These are phyloP conservation scores for Fusarium annulatum DNA, from an alignment of 2,329 filamentous ascomycete species.

Conservation along the genomic window DNA sequence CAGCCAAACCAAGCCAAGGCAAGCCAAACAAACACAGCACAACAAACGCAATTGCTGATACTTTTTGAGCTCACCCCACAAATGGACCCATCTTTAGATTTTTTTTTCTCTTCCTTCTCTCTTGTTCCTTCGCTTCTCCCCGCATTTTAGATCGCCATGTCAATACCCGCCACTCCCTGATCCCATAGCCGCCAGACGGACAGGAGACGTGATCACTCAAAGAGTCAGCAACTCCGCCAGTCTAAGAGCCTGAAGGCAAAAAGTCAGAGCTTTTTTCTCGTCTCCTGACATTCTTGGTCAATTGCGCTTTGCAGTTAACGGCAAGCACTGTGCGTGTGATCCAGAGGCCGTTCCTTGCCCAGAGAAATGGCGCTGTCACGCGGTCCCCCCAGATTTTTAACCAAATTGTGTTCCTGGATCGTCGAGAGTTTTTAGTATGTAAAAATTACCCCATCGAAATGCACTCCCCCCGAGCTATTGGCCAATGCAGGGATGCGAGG, in stretches of 20 bases:
- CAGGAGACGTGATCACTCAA: not conserved
- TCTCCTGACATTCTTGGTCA: constrained; percentile 13
- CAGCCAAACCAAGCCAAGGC: not conserved
- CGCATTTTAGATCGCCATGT: constrained; percentile 35
- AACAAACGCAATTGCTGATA: constrained; percentile 23
- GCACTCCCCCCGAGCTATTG: constrained; percentile 7
- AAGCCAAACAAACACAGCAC: constrained; percentile 1
- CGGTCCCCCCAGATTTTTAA: constrained; percentile 32
- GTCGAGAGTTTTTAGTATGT: constrained; percentile 45
- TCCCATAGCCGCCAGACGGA: not conserved
- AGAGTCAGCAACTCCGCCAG: not conserved
- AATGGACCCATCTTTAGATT: constrained; percentile 23
- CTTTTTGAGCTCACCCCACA: constrained; percentile 41
- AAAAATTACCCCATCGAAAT: constrained; percentile 48
- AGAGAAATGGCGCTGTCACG: constrained; percentile 43
- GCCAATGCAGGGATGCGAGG: constrained; percentile 15
- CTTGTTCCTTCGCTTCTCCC: constrained; percentile 17
- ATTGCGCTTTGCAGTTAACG: constrained; percentile 45
- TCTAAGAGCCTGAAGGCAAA: not conserved
- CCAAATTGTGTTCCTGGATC: constrained; percentile 41
- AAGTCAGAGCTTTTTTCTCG: not conserved
- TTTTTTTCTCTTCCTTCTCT: not conserved
- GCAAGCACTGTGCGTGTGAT: constrained; percentile 42
- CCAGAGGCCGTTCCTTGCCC: not conserved
- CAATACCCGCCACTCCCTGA: not conserved